Evolutionary conservation across 345 rosid species (phyloP), one percentile per base, ranked within the genome.

Genomic region (Turnera subulata): DNA sequence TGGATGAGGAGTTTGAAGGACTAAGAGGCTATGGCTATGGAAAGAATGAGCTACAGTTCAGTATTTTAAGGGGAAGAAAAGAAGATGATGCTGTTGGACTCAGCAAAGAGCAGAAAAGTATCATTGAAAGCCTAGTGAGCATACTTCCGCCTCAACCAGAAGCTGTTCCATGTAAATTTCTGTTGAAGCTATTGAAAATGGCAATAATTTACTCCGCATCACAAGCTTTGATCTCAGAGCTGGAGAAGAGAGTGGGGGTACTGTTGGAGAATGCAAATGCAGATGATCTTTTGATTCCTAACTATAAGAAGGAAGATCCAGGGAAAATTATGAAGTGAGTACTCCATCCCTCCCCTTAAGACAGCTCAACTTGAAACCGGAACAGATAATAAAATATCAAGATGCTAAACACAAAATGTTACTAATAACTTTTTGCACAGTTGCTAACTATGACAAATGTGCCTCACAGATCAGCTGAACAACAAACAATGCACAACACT

Each of bases 281-380:
- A 42, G 56, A 79, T 60, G 96, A 91, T 62, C 85, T 88, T 59
- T 14, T 91, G 77, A 86, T 91, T 69, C 96, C 95, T 44, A 81
- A 77, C 58, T 86, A 76, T 62, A 80, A 63, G 53, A 73, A 55
- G 56, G 74, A 70, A 55, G 84, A 91, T 68, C 89, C 76, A 33
- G 82, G 76, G 4, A 68, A 59, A 56, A 64, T 48, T 25, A 50
- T 43, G 26, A 77, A 68, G 96, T 85, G 53, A 79, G 89, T 66
- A 56, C 55, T 44, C 45, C 55, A 39, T 15, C 35, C 64, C 56
- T 43, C 52, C 56, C 39, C 15, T 45, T 23, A 61, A 12, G 50
- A 43, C 62, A 55, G 18, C 61, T 50, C 33, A 43, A 70, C 32
- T 24, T 54, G 2, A 13, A 37, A 43, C n/a, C n/a, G n/a, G n/a